Evolutionary conservation across 352 stramenopile genomes (phyloP).

Genomic region (Phytophthora meadii): DNA sequence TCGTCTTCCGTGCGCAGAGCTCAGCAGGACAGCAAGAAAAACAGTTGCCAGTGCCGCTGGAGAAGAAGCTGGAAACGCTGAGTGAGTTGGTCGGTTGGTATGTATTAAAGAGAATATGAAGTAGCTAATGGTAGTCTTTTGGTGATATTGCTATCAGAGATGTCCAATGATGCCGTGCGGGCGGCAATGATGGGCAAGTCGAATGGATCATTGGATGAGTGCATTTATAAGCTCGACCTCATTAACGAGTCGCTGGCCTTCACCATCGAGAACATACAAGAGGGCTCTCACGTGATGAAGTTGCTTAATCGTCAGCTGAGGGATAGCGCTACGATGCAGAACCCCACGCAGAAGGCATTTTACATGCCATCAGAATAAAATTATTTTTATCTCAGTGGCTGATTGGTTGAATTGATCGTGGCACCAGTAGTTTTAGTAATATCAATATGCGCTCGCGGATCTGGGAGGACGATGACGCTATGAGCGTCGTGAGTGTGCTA

Average conservation of each 20-base stretch:
- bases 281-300: constrained; percentile 75
- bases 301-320: constrained; percentile 73
- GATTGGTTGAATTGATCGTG: constrained; percentile 20
- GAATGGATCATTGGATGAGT: constrained; percentile 47
- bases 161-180: constrained; percentile 53
- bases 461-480: constrained; percentile 79
- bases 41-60: constrained; percentile 11
- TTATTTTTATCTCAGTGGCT: background rate
- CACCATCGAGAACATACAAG: constrained; percentile 84
- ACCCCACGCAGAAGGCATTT: constrained; percentile 1
- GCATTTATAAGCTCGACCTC: constrained; percentile 77
- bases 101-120: background rate
- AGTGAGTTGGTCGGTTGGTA: constrained; percentile 15
- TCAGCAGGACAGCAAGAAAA: constrained; percentile 18
- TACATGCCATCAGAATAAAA: no score
- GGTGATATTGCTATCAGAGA: constrained; percentile 35
- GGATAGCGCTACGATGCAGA: constrained; percentile 57
- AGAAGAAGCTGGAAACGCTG: constrained; percentile 33
- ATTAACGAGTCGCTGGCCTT: constrained; percentile 85
- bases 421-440: background rate
- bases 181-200: constrained; percentile 40
- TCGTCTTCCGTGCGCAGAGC: constrained; percentile 50
- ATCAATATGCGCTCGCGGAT: constrained; percentile 68
- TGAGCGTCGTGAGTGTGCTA: constrained; percentile 84
- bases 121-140: constrained; percentile 5